Base-by-base conservation (phyloP, 2,329 filamentous ascomycete species). In the Pseudocercospora ulei region DNA sequence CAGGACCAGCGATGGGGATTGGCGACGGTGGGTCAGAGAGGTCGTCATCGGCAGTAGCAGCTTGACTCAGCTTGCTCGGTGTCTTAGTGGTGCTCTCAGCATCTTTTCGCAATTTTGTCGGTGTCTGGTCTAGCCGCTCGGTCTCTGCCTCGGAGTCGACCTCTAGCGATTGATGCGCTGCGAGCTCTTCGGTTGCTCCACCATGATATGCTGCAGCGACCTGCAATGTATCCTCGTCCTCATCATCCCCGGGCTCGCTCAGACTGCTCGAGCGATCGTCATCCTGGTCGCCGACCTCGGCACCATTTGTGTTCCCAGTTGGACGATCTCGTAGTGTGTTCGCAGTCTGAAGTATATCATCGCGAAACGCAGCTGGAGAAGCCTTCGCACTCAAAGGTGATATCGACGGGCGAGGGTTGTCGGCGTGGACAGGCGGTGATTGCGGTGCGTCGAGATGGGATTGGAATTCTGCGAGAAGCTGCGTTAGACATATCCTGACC, bases 131-230 rank as follows among this genome's bases (percentile, higher is more conserved):
- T 44, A 98, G 72, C 43, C 90, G 79, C 64, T 95, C 87, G 1
- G 88, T 96, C 64, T 95, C 88, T 20, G 88, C 88, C 63, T 96
- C 88, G 3, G 87, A 80, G 53, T 82, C 78, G 39, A 72, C 71
- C 36, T 78, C 56, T 7, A 53, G 38, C 19, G 31, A 59, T 34
- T 34, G 61, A 53, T 45, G 39, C 33, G 44, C 46, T 11, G 44
- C 26, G 7, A 39, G 41, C 22, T 44, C 34, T 38, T 41, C 49
- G 17, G 28, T 22, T 16, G 31, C 30, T 23, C 14, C 33, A 12
- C 27, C 28, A 36, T 31, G 24, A 11, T 31, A 35, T 11, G 28
- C 19, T 12, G 29, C 24, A 23, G 46, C 43, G 23, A 40, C 39
- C 12, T 39, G 37, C 26, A 43, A 46, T 29, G 43, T 43, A 16